These are phyloP conservation scores for Pleurotus tuber-regium DNA, from an alignment of 768 basidiomycete species.

Conservation along the genomic window DNA sequence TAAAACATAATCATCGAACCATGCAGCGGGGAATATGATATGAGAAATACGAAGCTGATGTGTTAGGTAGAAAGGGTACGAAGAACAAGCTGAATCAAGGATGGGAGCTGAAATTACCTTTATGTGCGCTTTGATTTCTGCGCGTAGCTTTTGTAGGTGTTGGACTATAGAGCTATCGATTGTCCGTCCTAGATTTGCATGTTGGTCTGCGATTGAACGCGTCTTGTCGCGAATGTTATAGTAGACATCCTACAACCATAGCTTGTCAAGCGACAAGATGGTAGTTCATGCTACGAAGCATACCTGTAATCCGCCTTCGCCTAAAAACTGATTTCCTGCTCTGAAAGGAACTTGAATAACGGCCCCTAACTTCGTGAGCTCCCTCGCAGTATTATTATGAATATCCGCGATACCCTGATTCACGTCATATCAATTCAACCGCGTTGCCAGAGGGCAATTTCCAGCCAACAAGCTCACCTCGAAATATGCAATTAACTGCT, in stretches of 20 bases:
- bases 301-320: slow-evolving; percentile 93
- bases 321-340: slow-evolving; percentile 94
- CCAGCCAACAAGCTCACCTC: slow-evolving; percentile 48
- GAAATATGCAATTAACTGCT: slow-evolving; percentile 92
- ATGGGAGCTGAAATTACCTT: no score
- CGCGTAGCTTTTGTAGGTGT: slow-evolving; percentile 91
- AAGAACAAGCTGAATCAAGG: no score
- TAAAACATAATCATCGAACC: no score
- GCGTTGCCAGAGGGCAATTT: background rate
- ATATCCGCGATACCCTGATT: slow-evolving; percentile 68
- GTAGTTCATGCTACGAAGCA: slow-evolving; percentile 15
- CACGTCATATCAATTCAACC: no score
- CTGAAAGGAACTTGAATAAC: slow-evolving; percentile 98
- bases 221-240: slow-evolving; percentile 94
- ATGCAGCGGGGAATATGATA: no score
- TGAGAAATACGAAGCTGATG: no score
- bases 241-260: slow-evolving; percentile 70
- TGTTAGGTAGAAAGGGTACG: no score
- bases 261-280: background rate
- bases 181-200: slow-evolving; percentile 93
- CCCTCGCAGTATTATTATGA: slow-evolving; percentile 90
- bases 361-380: slow-evolving; percentile 89
- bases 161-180: slow-evolving; percentile 97
- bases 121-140: slow-evolving; percentile 97
- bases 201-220: slow-evolving; percentile 89